Base-by-base conservation (phyloP, 2,329 filamentous ascomycete species). In the Sclerotinia subarctica region DNA sequence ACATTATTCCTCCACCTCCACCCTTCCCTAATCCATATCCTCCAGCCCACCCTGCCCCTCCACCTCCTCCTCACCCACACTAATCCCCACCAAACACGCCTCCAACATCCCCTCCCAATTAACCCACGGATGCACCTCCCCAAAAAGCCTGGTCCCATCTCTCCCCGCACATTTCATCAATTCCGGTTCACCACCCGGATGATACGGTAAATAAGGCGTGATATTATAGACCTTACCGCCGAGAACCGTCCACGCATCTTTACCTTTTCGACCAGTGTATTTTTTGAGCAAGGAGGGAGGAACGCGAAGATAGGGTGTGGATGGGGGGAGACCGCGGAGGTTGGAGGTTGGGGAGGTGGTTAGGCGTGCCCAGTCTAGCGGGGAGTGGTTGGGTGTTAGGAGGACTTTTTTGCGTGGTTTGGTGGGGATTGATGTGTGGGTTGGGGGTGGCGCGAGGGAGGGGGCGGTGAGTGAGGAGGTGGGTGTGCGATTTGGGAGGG, bases 221-320 rank as follows among this genome's bases (percentile, higher is more conserved):
- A 99, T 89, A 76, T 98, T 98, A 80, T 98, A 99, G 38, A 98
- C 94, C 75, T 91, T 91, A 1, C 94, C 94, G 69, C 92, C 90
- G 70, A 96, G 89, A 1, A 88, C 91, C 69, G 91, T 96, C 95
- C 95, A 99, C 0, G 94, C 93, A 75, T 96, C 92, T 70, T 86
- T 89, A 11, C 93, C 93, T 76, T 90, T 91, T 42, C 94, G 87
- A 0, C 94, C 94, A 51, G 91, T 96, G 79, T 93, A 88, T 51
- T 82, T 80, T 77, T 89, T 90, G 17, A 99, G 84, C 84, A 92
- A 87, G 6, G 88, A 89, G 1, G 94, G 94, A 7, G 94, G 92
- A 47, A 99, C 93, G 57, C 91, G 88, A 53, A 92, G 80, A 82
- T 87, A 83, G 68, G 85, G 81, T 4, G 82, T 80, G 8, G 79